These are phyloP conservation scores for Seminavis robusta DNA, from an alignment of 108 stramenopile species.

Conservation along the genomic window DNA sequence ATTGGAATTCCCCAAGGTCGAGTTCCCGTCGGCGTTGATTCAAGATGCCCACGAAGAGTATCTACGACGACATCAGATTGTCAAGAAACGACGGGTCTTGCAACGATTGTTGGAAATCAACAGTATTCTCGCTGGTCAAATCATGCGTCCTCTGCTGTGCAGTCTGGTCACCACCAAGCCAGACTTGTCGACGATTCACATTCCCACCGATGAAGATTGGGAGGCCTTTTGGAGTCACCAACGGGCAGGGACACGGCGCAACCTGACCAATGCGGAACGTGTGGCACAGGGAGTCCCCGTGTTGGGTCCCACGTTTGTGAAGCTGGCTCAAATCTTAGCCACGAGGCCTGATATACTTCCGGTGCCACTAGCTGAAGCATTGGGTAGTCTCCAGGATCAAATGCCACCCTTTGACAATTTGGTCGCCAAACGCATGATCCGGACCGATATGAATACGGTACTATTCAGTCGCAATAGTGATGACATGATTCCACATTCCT, in stretches of 20 bases:
- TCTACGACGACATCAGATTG: neutral
- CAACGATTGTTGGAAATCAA: neutral
- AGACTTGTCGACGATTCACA: neutral
- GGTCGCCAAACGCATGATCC: slow-evolving; percentile 27
- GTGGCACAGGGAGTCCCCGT: slow-evolving; percentile 43
- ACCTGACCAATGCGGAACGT: slow-evolving; percentile 46
- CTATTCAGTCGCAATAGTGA: too few species aligned
- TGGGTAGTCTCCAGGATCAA: slow-evolving; percentile 36
- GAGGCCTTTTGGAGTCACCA: too few species aligned
- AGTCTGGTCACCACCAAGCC: neutral
- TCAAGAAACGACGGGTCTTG: neutral
- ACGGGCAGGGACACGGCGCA: too few species aligned
- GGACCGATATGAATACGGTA: too few species aligned
- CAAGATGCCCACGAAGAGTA: neutral
- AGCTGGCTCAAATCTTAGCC: slow-evolving; percentile 64
- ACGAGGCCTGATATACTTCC: slow-evolving; percentile 73
- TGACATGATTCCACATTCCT: too few species aligned
- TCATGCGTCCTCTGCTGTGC: neutral
- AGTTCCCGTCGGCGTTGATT: too few species aligned
- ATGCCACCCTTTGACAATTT: slow-evolving; percentile 39
- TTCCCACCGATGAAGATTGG: neutral
- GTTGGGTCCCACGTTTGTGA: slow-evolving; percentile 69
- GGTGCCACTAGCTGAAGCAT: slow-evolving; percentile 35
- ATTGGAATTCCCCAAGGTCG: too few species aligned
- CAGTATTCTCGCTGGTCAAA: neutral